These are phyloP conservation scores for Eucalyptus sp. DNA, from an alignment of 345 rosid species.

Conservation along the genomic window DNA sequence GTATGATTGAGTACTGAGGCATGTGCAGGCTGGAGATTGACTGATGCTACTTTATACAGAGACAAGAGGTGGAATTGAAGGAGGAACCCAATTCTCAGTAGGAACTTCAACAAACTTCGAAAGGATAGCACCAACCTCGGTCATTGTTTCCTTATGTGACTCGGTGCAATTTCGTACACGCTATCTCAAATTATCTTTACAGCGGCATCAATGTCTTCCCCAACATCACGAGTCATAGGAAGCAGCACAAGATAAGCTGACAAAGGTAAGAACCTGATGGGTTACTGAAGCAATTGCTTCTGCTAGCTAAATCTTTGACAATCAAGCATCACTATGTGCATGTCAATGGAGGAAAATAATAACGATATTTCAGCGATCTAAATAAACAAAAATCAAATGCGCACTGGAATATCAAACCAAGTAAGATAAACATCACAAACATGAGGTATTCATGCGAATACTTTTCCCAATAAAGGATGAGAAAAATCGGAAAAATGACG, in stretches of 20 bases:
- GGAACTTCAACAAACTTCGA: constrained; percentile 87
- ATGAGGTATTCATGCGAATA: background rate
- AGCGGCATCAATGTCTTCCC: constrained; percentile 75
- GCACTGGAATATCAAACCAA: background rate
- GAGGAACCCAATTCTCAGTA: constrained; percentile 45
- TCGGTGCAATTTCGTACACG: constrained; percentile 66
- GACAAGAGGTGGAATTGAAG: constrained; percentile 37
- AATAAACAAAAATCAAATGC: background rate
- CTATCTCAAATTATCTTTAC: constrained; percentile 65
- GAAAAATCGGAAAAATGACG: background rate
- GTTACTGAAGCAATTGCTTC: background rate
- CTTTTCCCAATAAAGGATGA: background rate
- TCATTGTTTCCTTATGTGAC: constrained; percentile 75
- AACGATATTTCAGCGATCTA: background rate
- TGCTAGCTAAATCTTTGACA: background rate
- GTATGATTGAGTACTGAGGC: background rate
- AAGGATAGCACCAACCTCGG: constrained; percentile 75
- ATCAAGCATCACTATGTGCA: background rate
- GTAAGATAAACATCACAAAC: background rate
- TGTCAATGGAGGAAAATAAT: background rate
- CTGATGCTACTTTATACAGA: constrained; percentile 9
- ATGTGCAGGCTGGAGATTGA: background rate
- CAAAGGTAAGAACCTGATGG: background rate
- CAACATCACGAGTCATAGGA: constrained; percentile 16
- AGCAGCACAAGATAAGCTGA: background rate